Conservation (phyloP, 306 rosid genomes). For the Heteromeles arbutifolia region DNA sequence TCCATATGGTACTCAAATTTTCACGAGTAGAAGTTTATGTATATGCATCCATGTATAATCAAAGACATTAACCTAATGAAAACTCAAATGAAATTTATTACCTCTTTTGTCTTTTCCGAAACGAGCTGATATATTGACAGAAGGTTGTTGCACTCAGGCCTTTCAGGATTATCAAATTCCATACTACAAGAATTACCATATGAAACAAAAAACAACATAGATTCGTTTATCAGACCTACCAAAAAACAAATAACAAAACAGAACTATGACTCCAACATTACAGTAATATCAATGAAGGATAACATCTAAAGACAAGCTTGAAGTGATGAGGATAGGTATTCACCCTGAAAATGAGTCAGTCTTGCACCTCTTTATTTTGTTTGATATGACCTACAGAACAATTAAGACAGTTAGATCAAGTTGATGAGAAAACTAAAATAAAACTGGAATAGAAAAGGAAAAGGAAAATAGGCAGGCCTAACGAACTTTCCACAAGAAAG, state of each 20-base stretch:
- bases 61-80: neutral
- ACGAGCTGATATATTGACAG: conserved; percentile 82
- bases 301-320: conserved; percentile 12
- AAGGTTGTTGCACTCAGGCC: conserved; percentile 96
- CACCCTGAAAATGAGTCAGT: conserved; percentile 86
- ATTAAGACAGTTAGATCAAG: conserved; percentile 25
- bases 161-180: conserved; percentile 85
- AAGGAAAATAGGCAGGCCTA: neutral
- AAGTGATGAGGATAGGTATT: conserved; percentile 30
- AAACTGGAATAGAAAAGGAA: neutral
- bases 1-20: neutral
- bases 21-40: neutral
- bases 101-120: conserved; percentile 85
- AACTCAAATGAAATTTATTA: conserved; percentile 16
- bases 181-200: conserved; percentile 47
- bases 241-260: conserved; percentile 1
- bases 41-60: neutral
- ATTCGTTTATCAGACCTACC: conserved; percentile 11
- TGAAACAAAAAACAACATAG: conserved; percentile 6
- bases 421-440: conserved; percentile 17
- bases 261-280: neutral
- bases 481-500: conserved; percentile 3
- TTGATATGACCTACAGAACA: conserved; percentile 67
- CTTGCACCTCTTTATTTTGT: conserved; percentile 97
- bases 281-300: conserved; percentile 2